These are phyloP conservation scores for Knufia petricola DNA, from an alignment of 2,329 filamentous ascomycete species.

Conservation along the genomic window DNA sequence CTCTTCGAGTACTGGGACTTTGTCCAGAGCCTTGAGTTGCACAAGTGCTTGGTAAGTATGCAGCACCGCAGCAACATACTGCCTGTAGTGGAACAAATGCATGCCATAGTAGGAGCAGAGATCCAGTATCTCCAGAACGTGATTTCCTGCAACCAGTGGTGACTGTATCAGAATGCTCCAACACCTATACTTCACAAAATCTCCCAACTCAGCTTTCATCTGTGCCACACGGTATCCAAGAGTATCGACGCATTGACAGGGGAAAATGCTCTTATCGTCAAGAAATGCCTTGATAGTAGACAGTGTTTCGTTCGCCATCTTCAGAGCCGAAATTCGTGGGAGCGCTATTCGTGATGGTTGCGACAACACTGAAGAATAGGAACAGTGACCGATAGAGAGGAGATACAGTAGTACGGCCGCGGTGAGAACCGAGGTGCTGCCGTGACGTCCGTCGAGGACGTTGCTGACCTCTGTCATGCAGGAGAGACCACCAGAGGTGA, in stretches of 20 bases:
- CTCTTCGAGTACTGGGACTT: conserved; percentile 22
- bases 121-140: conserved; percentile 25
- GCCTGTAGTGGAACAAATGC: conserved; percentile 24
- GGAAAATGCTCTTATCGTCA: conserved; percentile 21
- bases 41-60: conserved; percentile 25
- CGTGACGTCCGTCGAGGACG: conserved; percentile 14
- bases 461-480: conserved; percentile 19
- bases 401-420: conserved; percentile 21
- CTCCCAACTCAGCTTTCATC: conserved; percentile 18
- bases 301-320: conserved; percentile 22
- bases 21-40: conserved; percentile 17
- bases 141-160: conserved; percentile 24
- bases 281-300: conserved; percentile 17
- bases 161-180: conserved; percentile 26
- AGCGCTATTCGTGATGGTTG: conserved; percentile 10
- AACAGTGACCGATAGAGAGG: conserved; percentile 19
- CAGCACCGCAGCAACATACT: conserved; percentile 24
- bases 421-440: conserved; percentile 14
- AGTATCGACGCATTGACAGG: conserved; percentile 24
- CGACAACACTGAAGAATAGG: conserved; percentile 14
- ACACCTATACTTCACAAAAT: conserved; percentile 20
- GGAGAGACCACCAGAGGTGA: conserved; percentile 10
- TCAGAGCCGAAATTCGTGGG: conserved; percentile 22
- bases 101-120: conserved; percentile 24
- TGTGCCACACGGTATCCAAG: conserved; percentile 24